Evolutionary conservation across 495 filamentous ascomycete species (phyloP), one percentile per base, ranked within the genome.

Genomic region (Penicillium canariense): DNA sequence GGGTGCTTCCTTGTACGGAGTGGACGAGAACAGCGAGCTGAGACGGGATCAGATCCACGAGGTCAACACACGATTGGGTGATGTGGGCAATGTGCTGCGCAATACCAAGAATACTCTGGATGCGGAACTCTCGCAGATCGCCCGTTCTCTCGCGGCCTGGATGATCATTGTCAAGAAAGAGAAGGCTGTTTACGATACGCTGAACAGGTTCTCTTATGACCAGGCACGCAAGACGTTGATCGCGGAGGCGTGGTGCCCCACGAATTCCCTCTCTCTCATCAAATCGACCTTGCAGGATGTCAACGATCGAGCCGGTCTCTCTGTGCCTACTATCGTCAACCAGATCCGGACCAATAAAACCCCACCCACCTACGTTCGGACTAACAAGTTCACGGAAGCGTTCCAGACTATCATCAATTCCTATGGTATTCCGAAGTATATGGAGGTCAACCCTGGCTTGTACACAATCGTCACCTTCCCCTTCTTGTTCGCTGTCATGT

Each of bases 341-440:
- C 90, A 95, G 72, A 94, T 99, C 66, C 84, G 81, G 49, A 97
- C 94, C 44, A 92, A 89, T 74, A 97, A 96, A 78, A 97, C 90
- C 10, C 94, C 94, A 30, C 94, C 94, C 2, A 99, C 94, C 0
- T 97, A 92, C 69, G 83, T 96, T 66, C 90, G 91, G 68, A 97
- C 90, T 34, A 99, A 96, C 77, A 96, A 92, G 71, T 99, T 99
- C 68, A 97, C 95, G 4, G 87, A 95, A 61, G 94, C 83, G 15
- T 99, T 99, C 79, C 94, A 99, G 69, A 99, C 95, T 20, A 99
- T 99, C 61, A 91, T 99, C 71, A 91, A 97, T 62, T 93, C 95
- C 44, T 99, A 99, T 67, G 94, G 94, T 62, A 95, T 93, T 26
- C 87, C 93, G 14, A 97, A 96, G 65, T 99, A 99, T 70, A 85